Evolutionary conservation across 1,284 basidiomycete species (phyloP).

Genomic region (Amylostereum areolatum): DNA sequence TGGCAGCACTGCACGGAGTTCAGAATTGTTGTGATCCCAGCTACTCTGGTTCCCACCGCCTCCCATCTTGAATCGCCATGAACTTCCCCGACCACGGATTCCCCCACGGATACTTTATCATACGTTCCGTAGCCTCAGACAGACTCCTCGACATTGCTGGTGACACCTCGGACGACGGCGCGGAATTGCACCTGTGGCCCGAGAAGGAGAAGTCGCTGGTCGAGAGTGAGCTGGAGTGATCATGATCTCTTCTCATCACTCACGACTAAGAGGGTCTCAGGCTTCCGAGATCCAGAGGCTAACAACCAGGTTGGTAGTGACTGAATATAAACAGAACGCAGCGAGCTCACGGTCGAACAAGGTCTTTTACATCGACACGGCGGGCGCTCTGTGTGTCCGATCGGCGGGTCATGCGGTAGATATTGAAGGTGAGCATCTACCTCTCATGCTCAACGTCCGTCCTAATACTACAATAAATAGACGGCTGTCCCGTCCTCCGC

Average conservation of each 20-base stretch:
- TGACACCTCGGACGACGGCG: constrained; percentile 58
- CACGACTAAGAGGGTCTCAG: constrained; percentile 27
- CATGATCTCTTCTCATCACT: constrained; percentile 1
- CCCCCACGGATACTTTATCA: constrained; percentile 70
- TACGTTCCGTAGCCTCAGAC: constrained; percentile 54
- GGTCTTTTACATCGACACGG: constrained; percentile 78
- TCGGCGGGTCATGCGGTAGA: constrained; percentile 78
- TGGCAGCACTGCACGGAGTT: constrained; percentile 5
- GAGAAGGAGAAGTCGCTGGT: constrained; percentile 70
- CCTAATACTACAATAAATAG: constrained; percentile 26
- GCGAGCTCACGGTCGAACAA: constrained; percentile 16
- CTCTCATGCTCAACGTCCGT: background rate
- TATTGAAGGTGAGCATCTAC: constrained; percentile 48
- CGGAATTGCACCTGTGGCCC: constrained; percentile 58
- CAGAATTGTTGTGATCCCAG: background rate
- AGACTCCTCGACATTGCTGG: constrained; percentile 58
- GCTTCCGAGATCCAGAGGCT: constrained; percentile 55
- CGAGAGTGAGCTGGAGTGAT: constrained; percentile 41
- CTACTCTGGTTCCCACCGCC: constrained; percentile 6
- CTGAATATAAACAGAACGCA: too few relatives aligned
- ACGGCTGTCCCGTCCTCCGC: constrained; percentile 57
- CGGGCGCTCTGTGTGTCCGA: constrained; percentile 68
- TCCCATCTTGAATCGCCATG: background rate
- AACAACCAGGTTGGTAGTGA: constrained; percentile 58
- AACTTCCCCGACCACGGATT: constrained; percentile 41